phyloP scores from a whole-genome alignment of 768 basidiomycete species.

The Phylloporus arenicola region DNA sequence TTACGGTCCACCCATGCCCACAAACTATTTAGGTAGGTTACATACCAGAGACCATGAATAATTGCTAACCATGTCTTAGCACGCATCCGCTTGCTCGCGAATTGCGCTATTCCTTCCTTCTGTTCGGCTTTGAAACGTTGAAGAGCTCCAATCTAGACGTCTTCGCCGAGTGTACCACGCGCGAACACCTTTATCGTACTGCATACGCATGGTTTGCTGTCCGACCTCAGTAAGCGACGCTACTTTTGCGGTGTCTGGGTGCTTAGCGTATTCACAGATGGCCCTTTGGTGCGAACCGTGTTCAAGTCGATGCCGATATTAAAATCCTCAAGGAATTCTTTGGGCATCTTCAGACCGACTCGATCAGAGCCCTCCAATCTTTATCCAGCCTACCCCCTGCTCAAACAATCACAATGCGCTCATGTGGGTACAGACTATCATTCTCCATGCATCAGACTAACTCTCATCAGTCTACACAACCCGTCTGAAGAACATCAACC shows the following conservation, averaged over 20 bases:
- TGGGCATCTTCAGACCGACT: conserved; percentile 69
- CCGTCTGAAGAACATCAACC: conserved; percentile 61
- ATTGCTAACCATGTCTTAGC: conserved; percentile 36
- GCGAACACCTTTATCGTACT: conserved; percentile 69
- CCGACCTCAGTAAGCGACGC: conserved; percentile 72
- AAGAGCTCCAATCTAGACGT: conserved; percentile 84
- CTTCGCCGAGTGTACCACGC: conserved; percentile 68
- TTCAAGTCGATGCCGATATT: conserved; percentile 85
- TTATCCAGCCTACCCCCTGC: conserved; percentile 59
- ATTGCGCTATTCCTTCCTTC: conserved; percentile 80
- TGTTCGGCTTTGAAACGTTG: conserved; percentile 90
- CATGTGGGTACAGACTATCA: conserved; percentile 32
- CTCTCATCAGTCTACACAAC: conserved; percentile 45
- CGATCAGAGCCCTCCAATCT: conserved; percentile 49
- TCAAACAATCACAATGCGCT: conserved; percentile 39
- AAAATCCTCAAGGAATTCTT: conserved; percentile 83
- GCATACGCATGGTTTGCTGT: conserved; percentile 93
- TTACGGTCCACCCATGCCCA: conserved; percentile 71
- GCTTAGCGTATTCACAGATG: conserved; percentile 43
- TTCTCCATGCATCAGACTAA: conserved; percentile 3
- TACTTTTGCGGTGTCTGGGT: background rate
- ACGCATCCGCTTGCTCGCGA: conserved; percentile 91
- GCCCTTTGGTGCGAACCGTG: conserved; percentile 92
- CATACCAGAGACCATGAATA: background rate
- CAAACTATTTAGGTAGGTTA: conserved; percentile 64